phyloP scores from a whole-genome alignment of 306 rosid species.

The Sicyos baderoa region DNA sequence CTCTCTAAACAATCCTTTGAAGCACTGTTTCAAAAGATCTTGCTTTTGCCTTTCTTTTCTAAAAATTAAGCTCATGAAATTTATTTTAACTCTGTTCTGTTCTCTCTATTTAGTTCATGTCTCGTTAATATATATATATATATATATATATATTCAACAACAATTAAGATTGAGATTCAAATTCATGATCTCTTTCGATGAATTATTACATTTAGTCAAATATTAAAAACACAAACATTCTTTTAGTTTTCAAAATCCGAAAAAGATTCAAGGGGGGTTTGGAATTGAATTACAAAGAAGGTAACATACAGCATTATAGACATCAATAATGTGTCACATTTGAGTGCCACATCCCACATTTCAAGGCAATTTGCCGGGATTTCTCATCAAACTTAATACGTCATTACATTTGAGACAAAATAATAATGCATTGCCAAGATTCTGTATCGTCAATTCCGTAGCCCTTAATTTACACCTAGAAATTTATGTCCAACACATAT shows the following conservation, averaged over 20 bases:
- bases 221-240: neutral
- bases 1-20: neutral
- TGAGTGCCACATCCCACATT: neutral
- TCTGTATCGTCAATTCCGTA: neutral
- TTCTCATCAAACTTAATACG: neutral
- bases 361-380: conserved; percentile 2
- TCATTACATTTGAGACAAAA: conserved; percentile 2
- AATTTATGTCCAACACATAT: neutral
- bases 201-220: neutral
- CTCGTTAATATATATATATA: neutral
- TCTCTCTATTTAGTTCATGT: neutral
- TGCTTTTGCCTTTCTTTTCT: neutral
- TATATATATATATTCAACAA: too few species aligned
- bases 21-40: neutral
- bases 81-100: neutral
- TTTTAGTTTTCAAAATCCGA: neutral
- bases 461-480: neutral
- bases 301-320: neutral
- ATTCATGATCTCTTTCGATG: too few species aligned
- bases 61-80: neutral
- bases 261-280: neutral
- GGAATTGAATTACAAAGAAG: neutral
- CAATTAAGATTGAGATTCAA: too few species aligned
- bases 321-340: neutral
- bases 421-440: neutral